Conservation (phyloP, 1,284 basidiomycete species). For the Tilletiaria anomala region DNA sequence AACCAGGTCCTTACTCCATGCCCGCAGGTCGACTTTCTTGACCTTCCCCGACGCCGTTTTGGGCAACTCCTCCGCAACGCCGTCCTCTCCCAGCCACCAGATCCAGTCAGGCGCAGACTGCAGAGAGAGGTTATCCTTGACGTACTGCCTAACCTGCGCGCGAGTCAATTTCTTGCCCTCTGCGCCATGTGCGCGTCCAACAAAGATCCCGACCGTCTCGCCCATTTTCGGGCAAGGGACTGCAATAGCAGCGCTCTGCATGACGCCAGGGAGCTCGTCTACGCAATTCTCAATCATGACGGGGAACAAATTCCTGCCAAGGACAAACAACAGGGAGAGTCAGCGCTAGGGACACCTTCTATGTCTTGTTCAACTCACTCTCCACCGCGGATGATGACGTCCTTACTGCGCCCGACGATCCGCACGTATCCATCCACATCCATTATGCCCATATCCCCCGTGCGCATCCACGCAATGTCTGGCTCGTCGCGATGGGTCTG, state of each 20-base stretch:
- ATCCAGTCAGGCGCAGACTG: conserved; percentile 55
- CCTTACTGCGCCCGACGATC: conserved; percentile 56
- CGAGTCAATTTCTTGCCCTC: conserved; percentile 2
- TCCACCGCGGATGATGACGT: conserved; percentile 74
- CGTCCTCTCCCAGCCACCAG: conserved; percentile 62
- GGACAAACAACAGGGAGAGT: background rate
- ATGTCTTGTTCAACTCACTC: too few species aligned
- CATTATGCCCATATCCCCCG: conserved; percentile 67
- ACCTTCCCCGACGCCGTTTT: conserved; percentile 80
- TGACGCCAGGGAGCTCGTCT: too few species aligned
- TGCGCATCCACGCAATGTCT: conserved; percentile 62
- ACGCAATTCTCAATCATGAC: conserved; percentile 62
- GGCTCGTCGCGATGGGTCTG: conserved; percentile 42
- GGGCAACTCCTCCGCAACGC: conserved; percentile 51
- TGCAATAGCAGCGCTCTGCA: background rate
- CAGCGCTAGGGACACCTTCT: too few species aligned
- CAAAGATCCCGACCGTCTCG: background rate
- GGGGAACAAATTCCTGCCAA: conserved; percentile 50
- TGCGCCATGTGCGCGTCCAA: too few species aligned
- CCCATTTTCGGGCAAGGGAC: too few species aligned
- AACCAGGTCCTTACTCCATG: conserved; percentile 38
- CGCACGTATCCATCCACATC: conserved; percentile 66
- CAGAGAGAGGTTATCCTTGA: conserved; percentile 7
- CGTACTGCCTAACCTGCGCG: conserved; percentile 8
- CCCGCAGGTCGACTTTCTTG: conserved; percentile 49